Percentiles rank a stretch among this genome's conserved stretches.
phyloP scores from a whole-genome alignment of 2,329 filamentous ascomycete genomes.

The Lachnellula occidentalis region DNA sequence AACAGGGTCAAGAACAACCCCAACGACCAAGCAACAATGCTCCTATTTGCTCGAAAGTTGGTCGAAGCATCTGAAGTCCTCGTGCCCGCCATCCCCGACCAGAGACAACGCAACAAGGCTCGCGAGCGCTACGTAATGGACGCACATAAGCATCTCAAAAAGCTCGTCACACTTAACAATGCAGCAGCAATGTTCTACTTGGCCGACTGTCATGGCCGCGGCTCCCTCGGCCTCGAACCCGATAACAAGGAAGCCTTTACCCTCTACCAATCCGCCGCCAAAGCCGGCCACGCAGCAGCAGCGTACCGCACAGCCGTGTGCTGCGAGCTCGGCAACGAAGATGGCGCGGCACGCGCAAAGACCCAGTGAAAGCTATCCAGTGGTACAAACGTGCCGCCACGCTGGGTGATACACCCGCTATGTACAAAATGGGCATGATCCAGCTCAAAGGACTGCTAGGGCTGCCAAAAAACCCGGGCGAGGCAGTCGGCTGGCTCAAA shows the following conservation, averaged over 20 bases:
- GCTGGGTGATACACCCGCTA: conserved; percentile 83
- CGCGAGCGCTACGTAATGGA: conserved; percentile 82
- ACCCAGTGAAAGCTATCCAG: conserved; percentile 90
- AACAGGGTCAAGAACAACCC: conserved; percentile 65
- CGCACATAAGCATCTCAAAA: conserved; percentile 87
- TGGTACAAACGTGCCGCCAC: conserved; percentile 95
- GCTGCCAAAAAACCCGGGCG: conserved; percentile 73
- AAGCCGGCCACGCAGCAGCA: conserved; percentile 76
- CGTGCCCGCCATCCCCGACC: conserved; percentile 57
- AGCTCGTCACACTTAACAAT: conserved; percentile 68
- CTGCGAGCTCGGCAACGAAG: conserved; percentile 92
- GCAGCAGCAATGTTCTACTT: conserved; percentile 89
- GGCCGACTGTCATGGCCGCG: conserved; percentile 83
- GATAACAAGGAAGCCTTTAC: conserved; percentile 92
- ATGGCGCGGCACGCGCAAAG: conserved; percentile 85
- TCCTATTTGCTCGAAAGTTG: conserved; percentile 74
- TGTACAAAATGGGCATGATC: conserved; percentile 99
- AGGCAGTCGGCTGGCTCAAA: conserved; percentile 89
- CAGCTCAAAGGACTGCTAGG: conserved; percentile 89
- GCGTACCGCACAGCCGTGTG: conserved; percentile 95
- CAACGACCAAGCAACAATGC: conserved; percentile 62
- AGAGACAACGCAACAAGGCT: conserved; percentile 66
- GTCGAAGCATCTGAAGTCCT: conserved; percentile 80
- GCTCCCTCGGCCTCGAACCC: conserved; percentile 68
- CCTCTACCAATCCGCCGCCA: conserved; percentile 90